Percentiles rank a stretch among this genome's conserved stretches.
These are phyloP conservation scores for Coemansia sp. DNA, from an alignment of 192 early-diverging fungal species.

Conservation along the genomic window DNA sequence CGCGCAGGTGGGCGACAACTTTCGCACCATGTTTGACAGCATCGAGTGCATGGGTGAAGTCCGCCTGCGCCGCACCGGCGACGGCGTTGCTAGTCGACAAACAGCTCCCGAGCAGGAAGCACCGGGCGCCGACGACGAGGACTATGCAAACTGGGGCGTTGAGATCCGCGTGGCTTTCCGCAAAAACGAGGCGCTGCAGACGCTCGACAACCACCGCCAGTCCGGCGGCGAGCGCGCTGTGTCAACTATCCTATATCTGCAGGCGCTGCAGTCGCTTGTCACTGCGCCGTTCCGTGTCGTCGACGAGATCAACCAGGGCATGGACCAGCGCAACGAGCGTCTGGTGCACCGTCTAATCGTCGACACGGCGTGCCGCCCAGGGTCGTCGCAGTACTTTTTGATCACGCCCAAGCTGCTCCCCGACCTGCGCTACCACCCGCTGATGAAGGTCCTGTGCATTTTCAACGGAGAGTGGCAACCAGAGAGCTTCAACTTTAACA, in stretches of 20 bases:
- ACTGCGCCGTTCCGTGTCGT: slow-evolving; percentile 96
- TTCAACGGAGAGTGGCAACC: slow-evolving; percentile 93
- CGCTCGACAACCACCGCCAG: slow-evolving; percentile 84
- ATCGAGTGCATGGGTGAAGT: slow-evolving; percentile 51
- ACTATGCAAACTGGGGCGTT: slow-evolving; percentile 90
- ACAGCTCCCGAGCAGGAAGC: slow-evolving; percentile 56
- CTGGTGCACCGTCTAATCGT: slow-evolving; percentile 93
- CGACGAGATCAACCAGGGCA: slow-evolving; percentile 99
- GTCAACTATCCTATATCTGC: slow-evolving; percentile 93
- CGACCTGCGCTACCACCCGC: slow-evolving; percentile 84
- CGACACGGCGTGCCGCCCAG: slow-evolving; percentile 64
- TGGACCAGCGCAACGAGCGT: slow-evolving; percentile 97
- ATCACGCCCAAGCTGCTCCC: slow-evolving; percentile 99
- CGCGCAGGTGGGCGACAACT: slow-evolving; percentile 60
- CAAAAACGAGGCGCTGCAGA: slow-evolving; percentile 75
- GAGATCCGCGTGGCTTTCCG: slow-evolving; percentile 95
- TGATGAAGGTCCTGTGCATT: slow-evolving; percentile 89
- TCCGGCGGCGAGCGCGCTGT: slow-evolving; percentile 97
- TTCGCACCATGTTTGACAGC: slow-evolving; percentile 68
- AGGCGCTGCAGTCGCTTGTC: slow-evolving; percentile 80
- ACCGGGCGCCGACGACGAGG: slow-evolving; percentile 61
- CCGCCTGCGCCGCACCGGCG: slow-evolving; percentile 20
- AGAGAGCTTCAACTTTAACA: slow-evolving; percentile 38
- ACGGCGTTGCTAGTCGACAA: slow-evolving; percentile 11
- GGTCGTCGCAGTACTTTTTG: slow-evolving; percentile 75